Percentiles rank a stretch among this genome's conserved stretches.
These are phyloP conservation scores for Metschnikowia similis DNA, from an alignment of 805 yeast species.

Conservation along the genomic window DNA sequence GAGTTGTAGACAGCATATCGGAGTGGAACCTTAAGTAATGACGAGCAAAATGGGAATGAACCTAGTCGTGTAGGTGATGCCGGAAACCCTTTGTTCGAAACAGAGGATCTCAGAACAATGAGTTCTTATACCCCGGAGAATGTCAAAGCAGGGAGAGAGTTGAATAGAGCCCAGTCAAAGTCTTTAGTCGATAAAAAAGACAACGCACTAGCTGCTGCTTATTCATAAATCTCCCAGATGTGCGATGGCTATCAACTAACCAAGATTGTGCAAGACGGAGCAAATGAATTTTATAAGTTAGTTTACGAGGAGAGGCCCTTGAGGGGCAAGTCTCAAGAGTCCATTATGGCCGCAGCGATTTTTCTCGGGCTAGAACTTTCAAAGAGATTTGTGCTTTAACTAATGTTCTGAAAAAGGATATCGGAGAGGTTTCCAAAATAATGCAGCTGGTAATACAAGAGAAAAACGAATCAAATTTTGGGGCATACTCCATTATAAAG, in stretches of 20 bases:
- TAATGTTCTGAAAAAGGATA: slow-evolving; percentile 88
- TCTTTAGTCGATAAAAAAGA: slow-evolving; percentile 84
- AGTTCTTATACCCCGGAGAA: slow-evolving; percentile 86
- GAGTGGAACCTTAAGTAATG: slow-evolving; percentile 98
- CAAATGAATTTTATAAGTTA: slow-evolving; percentile 90
- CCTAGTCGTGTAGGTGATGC: slow-evolving; percentile 99
- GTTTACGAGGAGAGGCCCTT: slow-evolving; percentile 83
- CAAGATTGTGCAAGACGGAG: slow-evolving; percentile 93
- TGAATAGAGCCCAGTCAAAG: slow-evolving; percentile 84
- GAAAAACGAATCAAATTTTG: slow-evolving; percentile 52
- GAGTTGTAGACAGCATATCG: slow-evolving; percentile 90
- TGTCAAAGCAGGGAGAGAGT: slow-evolving; percentile 79
- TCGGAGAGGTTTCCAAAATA: slow-evolving; percentile 84
- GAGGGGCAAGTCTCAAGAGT: slow-evolving; percentile 87
- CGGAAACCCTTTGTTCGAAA: slow-evolving; percentile 84
- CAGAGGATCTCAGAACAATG: slow-evolving; percentile 87
- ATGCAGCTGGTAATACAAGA: slow-evolving; percentile 59
- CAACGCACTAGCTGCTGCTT: slow-evolving; percentile 82
- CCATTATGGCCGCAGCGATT: slow-evolving; percentile 95
- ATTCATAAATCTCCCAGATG: slow-evolving; percentile 86
- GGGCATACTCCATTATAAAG: slow-evolving; percentile 38
- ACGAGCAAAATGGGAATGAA: slow-evolving; percentile 96
- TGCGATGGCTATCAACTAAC: slow-evolving; percentile 96
- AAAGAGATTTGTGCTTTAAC: slow-evolving; percentile 95
- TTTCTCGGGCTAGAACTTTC: slow-evolving; percentile 88